Evolutionary conservation across 1,284 basidiomycete genomes (phyloP).

Genomic region (Ganoderma lingzhi): DNA sequence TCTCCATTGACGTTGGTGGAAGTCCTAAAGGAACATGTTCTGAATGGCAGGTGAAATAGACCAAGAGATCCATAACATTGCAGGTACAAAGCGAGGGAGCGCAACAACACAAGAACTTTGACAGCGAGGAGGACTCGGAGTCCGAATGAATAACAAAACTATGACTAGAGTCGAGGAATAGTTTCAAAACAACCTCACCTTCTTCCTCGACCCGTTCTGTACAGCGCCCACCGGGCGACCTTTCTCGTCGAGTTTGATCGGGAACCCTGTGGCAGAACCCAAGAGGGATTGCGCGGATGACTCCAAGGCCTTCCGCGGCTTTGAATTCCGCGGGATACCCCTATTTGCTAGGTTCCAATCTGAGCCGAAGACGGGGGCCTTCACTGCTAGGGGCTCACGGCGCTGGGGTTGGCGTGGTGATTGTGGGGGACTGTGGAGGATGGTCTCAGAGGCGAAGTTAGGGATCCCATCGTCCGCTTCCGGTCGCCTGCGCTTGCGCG

Average conservation of each 20-base stretch:
- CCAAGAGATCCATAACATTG: neutral
- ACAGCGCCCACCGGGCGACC: conserved; percentile 30
- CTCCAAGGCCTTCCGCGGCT: conserved; percentile 17
- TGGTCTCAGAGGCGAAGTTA: neutral
- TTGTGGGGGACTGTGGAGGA: conserved; percentile 1
- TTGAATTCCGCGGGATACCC: conserved; percentile 8
- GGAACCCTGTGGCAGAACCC: conserved; percentile 9
- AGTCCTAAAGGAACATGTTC: too few relatives aligned
- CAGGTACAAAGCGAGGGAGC: neutral
- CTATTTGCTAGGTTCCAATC: conserved; percentile 21
- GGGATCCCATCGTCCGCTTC: conserved; percentile 17
- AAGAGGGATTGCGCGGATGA: neutral
- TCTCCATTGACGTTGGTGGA: neutral
- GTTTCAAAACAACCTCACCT: conserved; percentile 13
- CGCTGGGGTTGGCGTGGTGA: conserved; percentile 1
- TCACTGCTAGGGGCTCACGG: neutral
- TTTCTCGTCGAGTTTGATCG: conserved; percentile 30
- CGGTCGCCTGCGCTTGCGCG: conserved; percentile 19
- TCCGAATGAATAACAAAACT: neutral
- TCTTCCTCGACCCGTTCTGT: conserved; percentile 32
- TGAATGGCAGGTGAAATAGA: neutral
- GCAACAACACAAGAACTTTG: neutral
- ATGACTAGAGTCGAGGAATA: neutral
- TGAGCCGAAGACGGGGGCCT: conserved; percentile 13
- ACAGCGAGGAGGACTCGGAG: neutral